Percentiles rank a stretch among this genome's conserved stretches.
Conservation (phyloP, 192 early-diverging fungal genomes). For the Podochytrium sp. region DNA sequence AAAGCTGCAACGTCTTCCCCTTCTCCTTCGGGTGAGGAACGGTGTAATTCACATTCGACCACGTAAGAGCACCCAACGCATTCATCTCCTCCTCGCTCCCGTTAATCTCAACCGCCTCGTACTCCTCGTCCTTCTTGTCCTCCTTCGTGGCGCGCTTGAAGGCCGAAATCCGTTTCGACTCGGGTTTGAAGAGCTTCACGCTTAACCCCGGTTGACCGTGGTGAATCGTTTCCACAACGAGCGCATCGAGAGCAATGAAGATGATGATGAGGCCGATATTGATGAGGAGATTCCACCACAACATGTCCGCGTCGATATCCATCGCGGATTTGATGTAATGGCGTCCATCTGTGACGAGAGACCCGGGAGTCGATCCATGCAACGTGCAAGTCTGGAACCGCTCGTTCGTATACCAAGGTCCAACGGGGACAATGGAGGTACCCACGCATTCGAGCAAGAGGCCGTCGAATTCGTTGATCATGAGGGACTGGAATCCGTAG, state of each 20-base stretch:
- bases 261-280: conserved; percentile 35
- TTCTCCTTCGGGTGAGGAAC: conserved; percentile 60
- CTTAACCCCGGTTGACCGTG: conserved; percentile 3
- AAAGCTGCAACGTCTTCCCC: conserved; percentile 64
- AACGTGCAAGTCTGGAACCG: conserved; percentile 67
- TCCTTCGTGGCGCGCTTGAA: too few relatives aligned
- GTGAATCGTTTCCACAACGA: conserved; percentile 6
- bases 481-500: conserved; percentile 61
- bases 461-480: conserved; percentile 67
- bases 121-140: too few relatives aligned
- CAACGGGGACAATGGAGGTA: conserved; percentile 47
- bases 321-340: conserved; percentile 61
- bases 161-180: neutral
- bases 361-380: conserved; percentile 62
- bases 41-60: conserved; percentile 70
- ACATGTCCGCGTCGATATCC: conserved; percentile 59
- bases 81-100: conserved; percentile 1
- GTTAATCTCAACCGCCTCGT: neutral
- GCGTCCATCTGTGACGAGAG: conserved; percentile 58
- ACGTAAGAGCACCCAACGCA: conserved; percentile 48
- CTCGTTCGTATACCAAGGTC: conserved; percentile 51
- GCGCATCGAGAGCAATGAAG: conserved; percentile 10
- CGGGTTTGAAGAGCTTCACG: conserved; percentile 3
- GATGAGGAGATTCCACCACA: conserved; percentile 42
- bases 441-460: conserved; percentile 17